Conservation (phyloP, 108 stramenopile species). For the Pseudonitzschia delicatissima region DNA sequence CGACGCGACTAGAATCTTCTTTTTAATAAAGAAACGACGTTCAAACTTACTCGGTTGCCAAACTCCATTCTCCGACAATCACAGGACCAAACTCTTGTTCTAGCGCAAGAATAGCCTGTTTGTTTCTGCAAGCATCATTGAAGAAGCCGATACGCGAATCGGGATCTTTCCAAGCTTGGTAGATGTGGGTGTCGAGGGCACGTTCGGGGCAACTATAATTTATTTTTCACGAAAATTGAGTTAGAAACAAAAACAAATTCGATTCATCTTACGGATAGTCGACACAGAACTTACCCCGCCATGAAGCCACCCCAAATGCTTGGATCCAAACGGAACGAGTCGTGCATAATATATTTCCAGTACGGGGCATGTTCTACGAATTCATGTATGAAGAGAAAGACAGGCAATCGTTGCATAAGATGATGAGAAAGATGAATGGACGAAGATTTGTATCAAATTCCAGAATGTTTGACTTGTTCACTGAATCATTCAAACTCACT, state of each 20-base stretch:
- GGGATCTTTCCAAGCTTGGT: conserved; percentile 92
- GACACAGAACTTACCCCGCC: conserved; percentile 46
- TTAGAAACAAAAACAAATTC: neutral
- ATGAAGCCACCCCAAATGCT: conserved; percentile 92
- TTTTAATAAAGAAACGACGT: neutral
- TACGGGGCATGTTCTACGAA: conserved; percentile 60
- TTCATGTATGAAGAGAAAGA: neutral
- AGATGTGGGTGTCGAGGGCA: conserved; percentile 90
- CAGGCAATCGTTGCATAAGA: neutral
- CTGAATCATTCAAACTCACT: conserved; percentile 11
- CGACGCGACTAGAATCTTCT: neutral
- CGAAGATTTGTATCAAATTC: neutral
- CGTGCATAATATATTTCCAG: conserved; percentile 95
- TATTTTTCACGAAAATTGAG: conserved; percentile 5
- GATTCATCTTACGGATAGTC: neutral
- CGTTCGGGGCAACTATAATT: conserved; percentile 74
- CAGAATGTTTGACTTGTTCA: neutral
- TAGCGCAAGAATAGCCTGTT: conserved; percentile 67
- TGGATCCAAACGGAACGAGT: conserved; percentile 87
- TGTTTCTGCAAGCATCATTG: conserved; percentile 76
- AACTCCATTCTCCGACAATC: conserved; percentile 90
- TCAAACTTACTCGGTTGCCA: conserved; percentile 75
- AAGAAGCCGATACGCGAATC: conserved; percentile 72
- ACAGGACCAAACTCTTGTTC: conserved; percentile 84
- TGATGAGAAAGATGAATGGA: neutral